Conservation (phyloP, 1,139 yeast genomes). For the Blastobotrys raffinosifermentans region DNA sequence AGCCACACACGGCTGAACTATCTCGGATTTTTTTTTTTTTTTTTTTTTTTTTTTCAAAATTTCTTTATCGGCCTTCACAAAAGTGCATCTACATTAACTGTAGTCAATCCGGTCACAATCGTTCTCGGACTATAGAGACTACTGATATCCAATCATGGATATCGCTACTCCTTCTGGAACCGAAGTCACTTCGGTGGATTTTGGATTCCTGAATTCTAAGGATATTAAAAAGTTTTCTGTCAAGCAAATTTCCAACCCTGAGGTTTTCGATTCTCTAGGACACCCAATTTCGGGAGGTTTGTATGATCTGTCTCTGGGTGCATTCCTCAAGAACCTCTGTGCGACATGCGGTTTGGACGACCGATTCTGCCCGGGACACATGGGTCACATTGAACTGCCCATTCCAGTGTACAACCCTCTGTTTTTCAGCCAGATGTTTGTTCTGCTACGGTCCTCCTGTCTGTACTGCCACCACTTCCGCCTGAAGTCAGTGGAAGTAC, state of each 20-base stretch:
- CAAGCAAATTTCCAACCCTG: conserved; percentile 91
- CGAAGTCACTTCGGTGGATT: conserved; percentile 87
- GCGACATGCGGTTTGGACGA: conserved; percentile 96
- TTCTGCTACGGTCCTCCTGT: conserved; percentile 79
- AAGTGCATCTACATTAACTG: too few relatives aligned
- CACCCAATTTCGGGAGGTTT: conserved; percentile 94
- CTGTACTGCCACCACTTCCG: conserved; percentile 85
- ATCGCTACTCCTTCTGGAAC: conserved; percentile 95
- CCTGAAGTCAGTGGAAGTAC: conserved; percentile 61
- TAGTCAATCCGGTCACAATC: too few relatives aligned
- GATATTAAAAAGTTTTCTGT: conserved; percentile 87
- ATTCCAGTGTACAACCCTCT: conserved; percentile 93
- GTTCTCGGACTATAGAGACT: too few relatives aligned
- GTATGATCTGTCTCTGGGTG: conserved; percentile 91
- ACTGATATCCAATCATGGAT: conserved; percentile 68
- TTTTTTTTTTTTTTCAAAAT: conserved; percentile 1
- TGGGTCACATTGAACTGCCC: conserved; percentile 96
- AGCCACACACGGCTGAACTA: too few relatives aligned
- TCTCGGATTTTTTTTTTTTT: conserved; percentile 5
- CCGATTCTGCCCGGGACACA: conserved; percentile 94
- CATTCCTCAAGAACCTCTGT: conserved; percentile 82
- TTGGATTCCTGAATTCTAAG: conserved; percentile 73
- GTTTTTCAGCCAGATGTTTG: conserved; percentile 85
- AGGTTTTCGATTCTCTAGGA: conserved; percentile 90
- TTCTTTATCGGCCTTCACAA: too few relatives aligned